phyloP scores from a whole-genome alignment of 2,329 filamentous ascomycete genomes.

The Fusarium sp. region DNA sequence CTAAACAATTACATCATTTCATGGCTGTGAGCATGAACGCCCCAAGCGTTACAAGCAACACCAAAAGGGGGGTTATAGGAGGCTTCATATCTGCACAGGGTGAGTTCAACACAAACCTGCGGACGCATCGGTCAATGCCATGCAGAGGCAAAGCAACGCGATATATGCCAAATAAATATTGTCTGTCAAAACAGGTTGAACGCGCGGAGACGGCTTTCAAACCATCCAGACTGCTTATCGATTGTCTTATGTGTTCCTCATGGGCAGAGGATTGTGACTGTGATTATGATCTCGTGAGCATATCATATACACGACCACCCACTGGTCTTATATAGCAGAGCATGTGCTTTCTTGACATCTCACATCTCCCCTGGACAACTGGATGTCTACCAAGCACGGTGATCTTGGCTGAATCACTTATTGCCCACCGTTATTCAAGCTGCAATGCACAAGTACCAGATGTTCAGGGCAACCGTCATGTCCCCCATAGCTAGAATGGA shows the following conservation, averaged over 20 bases:
- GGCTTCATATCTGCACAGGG: neutral
- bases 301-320: neutral
- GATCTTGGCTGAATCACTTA: conserved; percentile 12
- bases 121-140: neutral
- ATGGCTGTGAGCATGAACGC: neutral
- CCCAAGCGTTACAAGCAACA: neutral
- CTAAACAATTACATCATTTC: conserved; percentile 40
- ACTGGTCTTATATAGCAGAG: conserved; percentile 2
- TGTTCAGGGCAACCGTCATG: conserved; percentile 30
- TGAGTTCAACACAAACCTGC: neutral
- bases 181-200: neutral
- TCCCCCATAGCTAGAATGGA: conserved; percentile 15
- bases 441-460: conserved; percentile 19
- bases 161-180: neutral
- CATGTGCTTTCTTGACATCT: conserved; percentile 31
- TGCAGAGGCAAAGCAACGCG: neutral
- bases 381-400: conserved; percentile 1
- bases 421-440: conserved; percentile 6
- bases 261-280: conserved; percentile 21
- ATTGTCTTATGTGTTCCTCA: conserved; percentile 12
- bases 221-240: conserved; percentile 4
- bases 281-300: conserved; percentile 39
- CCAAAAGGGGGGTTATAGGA: neutral
- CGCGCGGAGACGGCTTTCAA: neutral
- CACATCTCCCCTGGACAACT: conserved; percentile 34